A percentile compares a stretch with the other conserved stretches of the same genome.
These are phyloP conservation scores for Diaporthe sp. DNA, from an alignment of 2,329 filamentous ascomycete species.

Conservation along the genomic window DNA sequence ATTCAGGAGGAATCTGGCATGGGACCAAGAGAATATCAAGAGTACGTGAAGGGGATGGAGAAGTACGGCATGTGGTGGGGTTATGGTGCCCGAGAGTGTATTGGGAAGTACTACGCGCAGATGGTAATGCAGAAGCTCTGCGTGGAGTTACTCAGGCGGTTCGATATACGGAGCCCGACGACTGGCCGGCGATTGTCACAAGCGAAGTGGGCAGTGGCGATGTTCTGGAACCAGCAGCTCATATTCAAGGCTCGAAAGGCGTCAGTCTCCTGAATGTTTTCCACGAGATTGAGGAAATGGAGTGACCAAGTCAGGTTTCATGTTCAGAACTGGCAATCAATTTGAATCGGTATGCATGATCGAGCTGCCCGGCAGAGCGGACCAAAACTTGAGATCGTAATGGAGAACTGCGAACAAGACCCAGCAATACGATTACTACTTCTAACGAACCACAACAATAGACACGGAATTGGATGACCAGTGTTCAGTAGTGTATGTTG, in stretches of 20 bases:
- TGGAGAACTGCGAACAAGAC: background rate
- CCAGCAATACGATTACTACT: background rate
- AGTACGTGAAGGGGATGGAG: background rate
- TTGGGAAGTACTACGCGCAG: background rate
- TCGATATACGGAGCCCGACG: background rate
- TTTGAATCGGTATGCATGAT: background rate
- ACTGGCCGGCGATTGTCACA: background rate
- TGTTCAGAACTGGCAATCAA: background rate
- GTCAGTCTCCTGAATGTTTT: background rate
- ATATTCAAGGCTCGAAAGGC: background rate
- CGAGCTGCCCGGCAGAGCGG: background rate
- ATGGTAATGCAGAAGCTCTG: background rate
- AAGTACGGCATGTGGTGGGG: background rate
- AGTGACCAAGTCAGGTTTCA: background rate
- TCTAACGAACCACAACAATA: background rate
- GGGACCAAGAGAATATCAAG: background rate
- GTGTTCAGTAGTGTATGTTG: background rate
- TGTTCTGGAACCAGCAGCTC: background rate
- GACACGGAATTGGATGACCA: background rate
- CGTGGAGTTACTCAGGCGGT: background rate
- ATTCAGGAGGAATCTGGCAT: background rate
- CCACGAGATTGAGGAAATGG: too few species aligned
- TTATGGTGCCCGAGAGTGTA: background rate
- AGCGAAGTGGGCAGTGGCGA: background rate
- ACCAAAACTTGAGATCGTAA: background rate